A percentile compares a stretch with the other conserved stretches of the same genome.
Conservation (phyloP, 1,139 yeast genomes). For the Lodderomyces beijingensis region DNA sequence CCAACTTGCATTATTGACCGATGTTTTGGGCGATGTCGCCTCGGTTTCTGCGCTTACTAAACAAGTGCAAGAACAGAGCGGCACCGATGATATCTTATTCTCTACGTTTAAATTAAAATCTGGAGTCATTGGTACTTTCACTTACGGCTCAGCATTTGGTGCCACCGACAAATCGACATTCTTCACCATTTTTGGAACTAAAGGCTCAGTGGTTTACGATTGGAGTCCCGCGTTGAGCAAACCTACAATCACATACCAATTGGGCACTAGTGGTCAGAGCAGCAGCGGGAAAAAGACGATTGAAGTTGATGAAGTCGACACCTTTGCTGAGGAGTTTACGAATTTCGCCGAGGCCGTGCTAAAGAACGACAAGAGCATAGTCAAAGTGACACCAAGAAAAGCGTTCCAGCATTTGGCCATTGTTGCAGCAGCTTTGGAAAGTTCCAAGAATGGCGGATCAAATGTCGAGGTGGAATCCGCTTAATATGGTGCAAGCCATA, state of each 20-base stretch:
- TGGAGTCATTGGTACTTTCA: constrained; percentile 80
- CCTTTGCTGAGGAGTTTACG: constrained; percentile 57
- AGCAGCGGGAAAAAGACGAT: constrained; percentile 45
- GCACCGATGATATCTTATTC: constrained; percentile 75
- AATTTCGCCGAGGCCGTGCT: constrained; percentile 69
- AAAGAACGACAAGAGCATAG: constrained; percentile 55
- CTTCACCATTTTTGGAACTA: constrained; percentile 69
- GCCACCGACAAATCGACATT: constrained; percentile 65
- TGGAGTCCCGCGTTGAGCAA: constrained; percentile 49
- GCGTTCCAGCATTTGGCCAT: constrained; percentile 92
- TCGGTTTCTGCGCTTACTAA: constrained; percentile 67
- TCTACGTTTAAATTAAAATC: constrained; percentile 59
- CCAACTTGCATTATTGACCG: constrained; percentile 81
- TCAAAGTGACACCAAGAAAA: constrained; percentile 60
- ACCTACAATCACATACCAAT: constrained; percentile 47
- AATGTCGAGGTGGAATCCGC: constrained; percentile 46
- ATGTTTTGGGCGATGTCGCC: constrained; percentile 70
- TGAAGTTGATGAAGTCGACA: constrained; percentile 53
- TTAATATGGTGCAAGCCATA: constrained; percentile 7
- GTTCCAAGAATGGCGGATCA: constrained; percentile 58
- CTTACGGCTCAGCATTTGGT: constrained; percentile 89
- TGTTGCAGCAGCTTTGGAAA: constrained; percentile 76
- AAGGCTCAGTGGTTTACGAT: constrained; percentile 69
- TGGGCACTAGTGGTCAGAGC: constrained; percentile 39
- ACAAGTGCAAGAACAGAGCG: constrained; percentile 72